phyloP scores from a whole-genome alignment of 2,329 filamentous ascomycete species.

The Didymella lethalis region DNA sequence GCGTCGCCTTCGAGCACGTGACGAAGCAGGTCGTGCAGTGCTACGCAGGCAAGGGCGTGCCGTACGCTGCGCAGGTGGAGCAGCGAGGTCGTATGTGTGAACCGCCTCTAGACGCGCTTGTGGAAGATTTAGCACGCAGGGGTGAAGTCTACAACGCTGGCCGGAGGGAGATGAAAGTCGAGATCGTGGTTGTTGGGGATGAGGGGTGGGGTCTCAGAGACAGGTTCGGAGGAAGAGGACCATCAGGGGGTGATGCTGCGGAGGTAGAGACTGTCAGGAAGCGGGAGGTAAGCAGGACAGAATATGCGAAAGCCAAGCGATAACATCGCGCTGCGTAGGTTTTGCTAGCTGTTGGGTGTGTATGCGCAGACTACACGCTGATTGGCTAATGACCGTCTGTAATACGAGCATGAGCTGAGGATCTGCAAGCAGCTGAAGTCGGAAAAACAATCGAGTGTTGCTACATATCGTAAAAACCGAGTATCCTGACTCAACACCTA shows the following conservation, averaged over 20 bases:
- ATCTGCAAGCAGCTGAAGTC: conserved; percentile 1
- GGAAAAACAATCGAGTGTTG: conserved; percentile 28
- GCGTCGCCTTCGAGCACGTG: conserved; percentile 1
- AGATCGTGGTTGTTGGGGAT: conserved; percentile 3
- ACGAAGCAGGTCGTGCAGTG: background rate
- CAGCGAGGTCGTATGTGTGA: conserved; percentile 7
- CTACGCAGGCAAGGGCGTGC: background rate
- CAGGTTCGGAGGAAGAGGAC: background rate
- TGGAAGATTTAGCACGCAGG: conserved; percentile 1
- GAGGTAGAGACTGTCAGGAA: conserved; percentile 3
- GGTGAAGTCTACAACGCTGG: background rate
- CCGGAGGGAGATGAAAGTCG: background rate
- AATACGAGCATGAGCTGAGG: conserved; percentile 7
- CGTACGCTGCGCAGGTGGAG: background rate
- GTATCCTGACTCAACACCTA: conserved; percentile 37
- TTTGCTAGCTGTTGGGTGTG: background rate
- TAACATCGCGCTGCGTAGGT: no score
- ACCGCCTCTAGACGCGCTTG: no score
- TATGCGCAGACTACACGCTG: conserved; percentile 3
- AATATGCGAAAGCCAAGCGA: background rate
- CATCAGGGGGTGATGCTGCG: background rate
- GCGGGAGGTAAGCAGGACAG: conserved; percentile 4
- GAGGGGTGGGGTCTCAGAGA: background rate
- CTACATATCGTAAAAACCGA: conserved; percentile 40
- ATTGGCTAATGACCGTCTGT: conserved; percentile 3